Evolutionary conservation across 192 early-diverging fungal genomes (phyloP), one percentile per base, ranked within the genome.

Genomic region (Piromyces finnis): DNA sequence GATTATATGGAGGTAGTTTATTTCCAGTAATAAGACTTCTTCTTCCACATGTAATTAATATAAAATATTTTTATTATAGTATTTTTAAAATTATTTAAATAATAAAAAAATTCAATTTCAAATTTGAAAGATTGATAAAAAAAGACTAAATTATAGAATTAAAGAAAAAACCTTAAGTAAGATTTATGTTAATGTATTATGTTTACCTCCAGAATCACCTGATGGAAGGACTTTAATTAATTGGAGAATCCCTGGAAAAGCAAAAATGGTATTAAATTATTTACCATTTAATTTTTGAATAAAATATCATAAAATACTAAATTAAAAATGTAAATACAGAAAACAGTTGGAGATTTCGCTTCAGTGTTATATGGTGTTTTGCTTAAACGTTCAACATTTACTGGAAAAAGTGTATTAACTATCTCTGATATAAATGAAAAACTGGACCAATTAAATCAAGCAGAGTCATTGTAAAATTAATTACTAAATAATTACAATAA

Each of bases 181-280:
- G 77, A 77, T 87, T 18, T 94, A 94, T 77, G 86, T 90, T 29
- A 83, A 87, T 30, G 87, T 86, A 28, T 82, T 95, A 39, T 88
- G 90, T 29, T 84, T 95, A 29, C 81, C 83, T 22, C 78, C 77
- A 26, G 86, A 86, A 15, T 94, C 93, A 4, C 84, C 88, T 18
- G 88, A 90, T 41, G 93, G 89, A 30, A 41, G 87, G 36, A 90
- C 91, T 27, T 91, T 96, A 0, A 90, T 93, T 12, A 93, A 93
- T 22, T 96, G 92, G 88, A 94, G 94, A 17, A 94, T 92, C 3
- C 89, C 89, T 22, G 92, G 86, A 5, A 85, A 81, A 83, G 84
- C 79, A 22, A 86, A 79, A 86, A 78, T 29, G 29, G 7, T 78
- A 77, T n/a, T n/a, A n/a, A n/a, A n/a, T n/a, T n/a, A n/a, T n/a